Percentiles rank a stretch among this genome's conserved stretches.
phyloP scores from a whole-genome alignment of 306 rosid species.

The Abrus precatorius region DNA sequence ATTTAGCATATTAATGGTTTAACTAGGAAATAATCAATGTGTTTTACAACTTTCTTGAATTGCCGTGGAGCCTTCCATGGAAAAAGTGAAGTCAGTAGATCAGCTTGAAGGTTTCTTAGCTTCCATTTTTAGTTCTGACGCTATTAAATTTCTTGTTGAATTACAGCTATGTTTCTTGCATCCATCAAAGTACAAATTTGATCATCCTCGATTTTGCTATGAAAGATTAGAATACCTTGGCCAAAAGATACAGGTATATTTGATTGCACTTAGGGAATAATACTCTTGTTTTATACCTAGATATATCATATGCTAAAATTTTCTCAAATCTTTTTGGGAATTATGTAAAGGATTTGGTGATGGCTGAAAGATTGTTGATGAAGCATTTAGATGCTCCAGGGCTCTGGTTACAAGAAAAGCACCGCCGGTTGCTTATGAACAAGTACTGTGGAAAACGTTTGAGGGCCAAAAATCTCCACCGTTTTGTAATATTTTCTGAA shows the following conservation, averaged over 20 bases:
- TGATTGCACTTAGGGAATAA: conserved; percentile 31
- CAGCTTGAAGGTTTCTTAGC: conserved; percentile 6
- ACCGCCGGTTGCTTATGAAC: conserved; percentile 81
- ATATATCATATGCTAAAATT: neutral
- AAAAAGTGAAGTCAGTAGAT: neutral
- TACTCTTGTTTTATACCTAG: conserved; percentile 9
- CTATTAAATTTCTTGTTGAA: conserved; percentile 34
- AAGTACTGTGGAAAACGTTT: conserved; percentile 78
- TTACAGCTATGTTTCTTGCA: conserved; percentile 82
- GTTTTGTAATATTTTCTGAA: conserved; percentile 57
- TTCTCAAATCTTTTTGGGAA: neutral
- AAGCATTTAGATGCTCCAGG: conserved; percentile 94
- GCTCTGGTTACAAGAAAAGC: conserved; percentile 77
- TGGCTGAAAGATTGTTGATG: conserved; percentile 92
- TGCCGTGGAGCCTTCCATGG: neutral
- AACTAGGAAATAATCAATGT: conserved; percentile 17
- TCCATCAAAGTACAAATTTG: conserved; percentile 80
- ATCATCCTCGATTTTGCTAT: conserved; percentile 84
- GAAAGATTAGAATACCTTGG: conserved; percentile 85
- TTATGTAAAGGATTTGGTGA: conserved; percentile 70
- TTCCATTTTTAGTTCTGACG: conserved; percentile 23
- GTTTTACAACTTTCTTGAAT: conserved; percentile 22
- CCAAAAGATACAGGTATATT: conserved; percentile 81
- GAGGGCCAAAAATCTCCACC: conserved; percentile 78
- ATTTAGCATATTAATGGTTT: conserved; percentile 16